Evolutionary conservation across 2,329 filamentous ascomycete genomes (phyloP).

Genomic region (Ilyonectria mors-panacis): DNA sequence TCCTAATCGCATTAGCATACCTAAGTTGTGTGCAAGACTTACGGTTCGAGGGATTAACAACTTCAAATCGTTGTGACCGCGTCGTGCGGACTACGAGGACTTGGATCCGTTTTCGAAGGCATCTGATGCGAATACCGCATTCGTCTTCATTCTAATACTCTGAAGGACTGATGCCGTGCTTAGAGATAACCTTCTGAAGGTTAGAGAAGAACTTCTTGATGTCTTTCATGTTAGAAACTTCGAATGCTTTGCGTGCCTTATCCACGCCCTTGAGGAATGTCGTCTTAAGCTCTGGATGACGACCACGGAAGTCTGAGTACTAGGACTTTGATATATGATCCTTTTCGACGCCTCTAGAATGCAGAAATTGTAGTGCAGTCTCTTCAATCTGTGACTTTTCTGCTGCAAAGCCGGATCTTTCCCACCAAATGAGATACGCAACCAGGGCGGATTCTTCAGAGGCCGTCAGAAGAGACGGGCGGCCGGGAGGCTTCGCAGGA

Average conservation of each 20-base stretch:
- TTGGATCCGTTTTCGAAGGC: background rate
- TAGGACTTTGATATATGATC: background rate
- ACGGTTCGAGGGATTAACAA: background rate
- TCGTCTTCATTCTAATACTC: constrained; percentile 2
- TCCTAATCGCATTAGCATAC: background rate
- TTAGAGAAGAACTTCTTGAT: background rate
- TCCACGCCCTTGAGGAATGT: constrained; percentile 10
- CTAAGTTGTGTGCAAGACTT: constrained; percentile 6
- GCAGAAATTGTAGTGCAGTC: background rate
- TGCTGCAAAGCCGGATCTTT: background rate
- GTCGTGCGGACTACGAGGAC: background rate
- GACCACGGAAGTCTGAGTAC: background rate
- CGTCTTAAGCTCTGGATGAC: constrained; percentile 21
- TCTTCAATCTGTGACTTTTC: constrained; percentile 9
- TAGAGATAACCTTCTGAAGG: background rate
- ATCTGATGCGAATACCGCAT: background rate
- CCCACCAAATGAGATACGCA: background rate
- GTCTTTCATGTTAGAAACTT: background rate
- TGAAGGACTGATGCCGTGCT: background rate
- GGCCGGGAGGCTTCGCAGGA: too few species aligned
- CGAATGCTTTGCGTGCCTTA: constrained; percentile 13
- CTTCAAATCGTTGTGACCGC: background rate
- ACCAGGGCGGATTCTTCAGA: background rate
- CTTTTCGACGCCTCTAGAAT: constrained; percentile 1
- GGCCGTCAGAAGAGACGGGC: too few species aligned